Percentiles rank a stretch among this genome's conserved stretches.
These are phyloP conservation scores for Pelargonium nanum DNA, from an alignment of 345 rosid genomes.

Conservation along the genomic window DNA sequence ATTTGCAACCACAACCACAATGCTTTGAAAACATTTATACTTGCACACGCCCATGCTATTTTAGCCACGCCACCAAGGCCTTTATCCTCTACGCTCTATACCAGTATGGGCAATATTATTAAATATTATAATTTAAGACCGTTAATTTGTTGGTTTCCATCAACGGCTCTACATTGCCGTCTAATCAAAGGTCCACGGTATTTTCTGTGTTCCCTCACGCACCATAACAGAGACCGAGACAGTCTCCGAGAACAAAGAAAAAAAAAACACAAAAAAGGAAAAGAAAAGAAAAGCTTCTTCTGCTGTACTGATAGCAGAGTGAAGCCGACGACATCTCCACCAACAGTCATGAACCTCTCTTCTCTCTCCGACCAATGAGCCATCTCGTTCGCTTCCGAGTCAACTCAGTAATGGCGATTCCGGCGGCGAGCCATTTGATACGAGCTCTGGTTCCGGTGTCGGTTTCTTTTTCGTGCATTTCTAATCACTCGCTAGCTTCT, in stretches of 20 bases:
- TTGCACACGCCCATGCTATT: too few relatives aligned
- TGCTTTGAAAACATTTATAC: too few relatives aligned
- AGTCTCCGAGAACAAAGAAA: neutral
- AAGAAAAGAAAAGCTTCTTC: constrained; percentile 16
- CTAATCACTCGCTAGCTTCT: constrained; percentile 29
- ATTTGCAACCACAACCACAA: too few relatives aligned
- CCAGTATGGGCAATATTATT: too few relatives aligned
- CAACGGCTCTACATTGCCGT: constrained; percentile 19
- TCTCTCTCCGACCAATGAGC: constrained; percentile 7
- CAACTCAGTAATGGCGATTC: constrained; percentile 34
- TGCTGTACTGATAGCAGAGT: constrained; percentile 29
- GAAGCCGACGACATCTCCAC: constrained; percentile 42
- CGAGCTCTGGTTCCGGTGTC: constrained; percentile 21
- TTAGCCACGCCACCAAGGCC: too few relatives aligned
- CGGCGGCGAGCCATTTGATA: constrained; percentile 17
- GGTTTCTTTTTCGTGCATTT: constrained; percentile 17
- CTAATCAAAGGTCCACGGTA: neutral
- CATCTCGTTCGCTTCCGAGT: constrained; percentile 10
- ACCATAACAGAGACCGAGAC: neutral
- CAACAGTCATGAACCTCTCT: constrained; percentile 20
- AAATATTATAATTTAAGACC: too few relatives aligned
- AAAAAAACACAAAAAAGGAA: too few relatives aligned
- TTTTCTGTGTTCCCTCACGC: neutral
- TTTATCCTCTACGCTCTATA: too few relatives aligned
- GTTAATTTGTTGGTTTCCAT: constrained; percentile 32